Base-by-base conservation (phyloP, 2,329 filamentous ascomycete species). In the Verticillium zaregamsianum region DNA sequence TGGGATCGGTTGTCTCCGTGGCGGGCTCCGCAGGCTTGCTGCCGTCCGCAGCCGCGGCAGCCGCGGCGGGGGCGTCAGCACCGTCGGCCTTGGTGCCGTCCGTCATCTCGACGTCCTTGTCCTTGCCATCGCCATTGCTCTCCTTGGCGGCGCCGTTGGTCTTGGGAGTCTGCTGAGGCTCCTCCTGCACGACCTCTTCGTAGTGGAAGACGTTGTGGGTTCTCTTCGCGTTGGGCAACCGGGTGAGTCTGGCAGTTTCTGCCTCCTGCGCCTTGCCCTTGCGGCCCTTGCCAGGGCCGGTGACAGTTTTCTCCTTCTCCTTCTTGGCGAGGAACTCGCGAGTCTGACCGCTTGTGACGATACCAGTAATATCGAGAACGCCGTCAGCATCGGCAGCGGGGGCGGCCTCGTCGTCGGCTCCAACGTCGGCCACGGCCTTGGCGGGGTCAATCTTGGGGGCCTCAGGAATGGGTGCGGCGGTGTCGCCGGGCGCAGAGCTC, bases 281-380 rank as follows among this genome's bases (percentile, higher is more conserved):
- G 33, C 76, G 68, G 52, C 82, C 82, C 69, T 89, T 90, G 67
- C 83, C 86, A 25, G 82, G 79, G 62, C 84, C 83, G 3, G 77
- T 79, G 74, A 86, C 89, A 63, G 90, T 87, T 80, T 91, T 93
- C 70, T 93, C 90, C 71, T 88, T 90, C 71, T 94, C 91, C 73
- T 91, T 92, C 76, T 91, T 91, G 11, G 90, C 91, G 6, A 95
- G 78, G 68, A 93, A 94, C 69, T 95, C 91, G 67, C 87, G 86
- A 67, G 92, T 92, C 73, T 92, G 90, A 35, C 91, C 91, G 67
- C 87, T 90, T 1, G 90, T 90, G 39, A 95, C 91, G 66, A 95
- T 93, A 66, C 85, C 90, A n/a, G 91, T 92, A 56, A 95, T 90
- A 67, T 95, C 90, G 3, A 95, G 79, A 9, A 93, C 90, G 28